Evolutionary conservation across 345 rosid species (phyloP).

Genomic region (Xanthoceras sorbifolium): DNA sequence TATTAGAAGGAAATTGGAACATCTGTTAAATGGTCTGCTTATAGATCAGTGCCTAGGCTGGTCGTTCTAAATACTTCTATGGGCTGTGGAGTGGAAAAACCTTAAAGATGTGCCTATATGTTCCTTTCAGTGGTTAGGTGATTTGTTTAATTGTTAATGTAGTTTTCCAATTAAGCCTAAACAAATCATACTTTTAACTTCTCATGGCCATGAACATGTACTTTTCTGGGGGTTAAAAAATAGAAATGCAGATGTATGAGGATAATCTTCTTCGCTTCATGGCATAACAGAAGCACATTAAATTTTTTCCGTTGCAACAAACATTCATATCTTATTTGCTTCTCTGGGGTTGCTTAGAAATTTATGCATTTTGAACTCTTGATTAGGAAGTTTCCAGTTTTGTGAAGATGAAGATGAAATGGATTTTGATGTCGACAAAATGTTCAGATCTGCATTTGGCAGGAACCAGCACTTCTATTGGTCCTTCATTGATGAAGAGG

Average conservation of each 20-base stretch:
- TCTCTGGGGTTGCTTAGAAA: constrained; percentile 3
- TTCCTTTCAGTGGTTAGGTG: not conserved
- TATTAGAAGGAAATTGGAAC: not conserved
- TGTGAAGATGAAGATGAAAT: constrained; percentile 60
- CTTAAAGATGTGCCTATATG: not conserved
- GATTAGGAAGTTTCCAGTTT: constrained; percentile 61
- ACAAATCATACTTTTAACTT: not conserved
- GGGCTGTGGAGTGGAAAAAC: not conserved
- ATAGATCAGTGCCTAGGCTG: not conserved
- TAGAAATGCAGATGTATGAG: too few species aligned
- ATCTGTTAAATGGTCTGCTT: not conserved
- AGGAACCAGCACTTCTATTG: constrained; percentile 54
- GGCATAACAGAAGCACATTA: not conserved
- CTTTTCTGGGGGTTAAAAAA: not conserved
- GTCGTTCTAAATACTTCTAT: not conserved
- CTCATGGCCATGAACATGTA: not conserved
- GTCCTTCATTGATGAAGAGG: constrained; percentile 71
- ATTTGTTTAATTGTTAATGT: not conserved
- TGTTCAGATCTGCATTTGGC: constrained; percentile 67
- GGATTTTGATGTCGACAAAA: constrained; percentile 48
- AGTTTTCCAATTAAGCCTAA: not conserved
- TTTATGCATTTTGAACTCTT: constrained; percentile 23
- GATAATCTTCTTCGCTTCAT: not conserved
- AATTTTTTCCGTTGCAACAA: not conserved
- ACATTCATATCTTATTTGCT: not conserved